phyloP scores from a whole-genome alignment of 129 eudicot species.

The Lactuca saligna region DNA sequence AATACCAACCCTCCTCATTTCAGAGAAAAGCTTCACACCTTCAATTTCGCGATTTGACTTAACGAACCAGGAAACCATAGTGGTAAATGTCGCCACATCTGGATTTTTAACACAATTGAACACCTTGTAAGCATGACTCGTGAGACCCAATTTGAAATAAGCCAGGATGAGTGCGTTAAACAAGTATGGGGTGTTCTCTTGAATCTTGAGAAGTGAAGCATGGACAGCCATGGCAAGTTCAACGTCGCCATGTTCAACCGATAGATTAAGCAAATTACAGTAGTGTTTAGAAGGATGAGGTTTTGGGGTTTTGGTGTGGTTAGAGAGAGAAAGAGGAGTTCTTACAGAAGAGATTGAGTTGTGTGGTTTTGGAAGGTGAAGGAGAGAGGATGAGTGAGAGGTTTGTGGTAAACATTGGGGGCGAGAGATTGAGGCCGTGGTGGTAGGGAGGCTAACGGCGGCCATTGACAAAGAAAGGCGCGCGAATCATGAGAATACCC shows the following conservation, averaged over 20 bases:
- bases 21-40: slow-evolving; percentile 51
- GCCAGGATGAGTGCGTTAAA: slow-evolving; percentile 56
- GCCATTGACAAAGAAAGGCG: slow-evolving; percentile 49
- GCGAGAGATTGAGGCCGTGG: slow-evolving; percentile 27
- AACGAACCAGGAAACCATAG: slow-evolving; percentile 67
- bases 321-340: slow-evolving; percentile 23
- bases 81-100: slow-evolving; percentile 66
- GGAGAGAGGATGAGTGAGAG: slow-evolving; percentile 21
- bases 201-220: slow-evolving; percentile 65
- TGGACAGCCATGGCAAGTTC: slow-evolving; percentile 59
- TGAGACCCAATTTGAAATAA: slow-evolving; percentile 56
- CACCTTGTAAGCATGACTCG: slow-evolving; percentile 52
- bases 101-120: slow-evolving; percentile 41
- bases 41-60: slow-evolving; percentile 47
- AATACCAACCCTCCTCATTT: slow-evolving; percentile 63
- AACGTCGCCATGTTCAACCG: slow-evolving; percentile 42
- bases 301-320: slow-evolving; percentile 33
- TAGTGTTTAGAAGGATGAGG: slow-evolving; percentile 24
- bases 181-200: slow-evolving; percentile 31
- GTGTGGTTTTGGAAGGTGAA: slow-evolving; percentile 27
- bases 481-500: background rate
- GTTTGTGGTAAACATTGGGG: slow-evolving; percentile 11
- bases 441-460: slow-evolving; percentile 38
- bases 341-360: slow-evolving; percentile 21
- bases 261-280: slow-evolving; percentile 44